These are phyloP conservation scores for Telfairia occidentalis DNA, from an alignment of 331 rosid species.

Conservation along the genomic window DNA sequence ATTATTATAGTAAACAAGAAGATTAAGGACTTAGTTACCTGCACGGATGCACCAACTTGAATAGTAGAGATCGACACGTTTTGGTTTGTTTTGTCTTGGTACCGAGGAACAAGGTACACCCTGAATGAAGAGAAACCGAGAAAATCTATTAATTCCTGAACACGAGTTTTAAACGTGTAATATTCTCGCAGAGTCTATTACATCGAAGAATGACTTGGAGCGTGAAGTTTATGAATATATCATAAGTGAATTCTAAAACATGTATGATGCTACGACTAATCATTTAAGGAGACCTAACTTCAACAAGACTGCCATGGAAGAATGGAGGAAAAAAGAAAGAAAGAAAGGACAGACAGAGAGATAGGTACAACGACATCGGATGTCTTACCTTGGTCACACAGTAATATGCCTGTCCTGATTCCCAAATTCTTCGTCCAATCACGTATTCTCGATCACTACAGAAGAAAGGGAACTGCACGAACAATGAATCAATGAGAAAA, in stretches of 20 bases:
- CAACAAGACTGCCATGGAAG: not conserved
- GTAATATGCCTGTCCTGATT: slow-evolving; percentile 52
- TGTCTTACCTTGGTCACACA: slow-evolving; percentile 77
- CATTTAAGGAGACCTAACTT: not conserved
- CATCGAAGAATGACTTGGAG: not conserved
- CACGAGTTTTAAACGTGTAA: not conserved
- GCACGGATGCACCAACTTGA: slow-evolving; percentile 95
- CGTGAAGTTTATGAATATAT: not conserved
- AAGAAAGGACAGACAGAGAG: not conserved
- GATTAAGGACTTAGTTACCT: slow-evolving; percentile 32
- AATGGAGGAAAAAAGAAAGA: not conserved
- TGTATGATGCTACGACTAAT: not conserved
- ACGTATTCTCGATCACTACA: slow-evolving; percentile 90
- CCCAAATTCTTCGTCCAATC: slow-evolving; percentile 94
- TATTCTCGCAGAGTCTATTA: not conserved
- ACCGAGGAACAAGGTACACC: slow-evolving; percentile 72
- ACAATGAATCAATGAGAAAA: slow-evolving; percentile 11
- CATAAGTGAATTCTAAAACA: not conserved
- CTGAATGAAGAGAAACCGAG: slow-evolving; percentile 33
- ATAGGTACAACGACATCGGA: not conserved
- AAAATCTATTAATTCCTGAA: slow-evolving; percentile 14
- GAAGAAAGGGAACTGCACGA: slow-evolving; percentile 86
- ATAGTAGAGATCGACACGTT: slow-evolving; percentile 75
- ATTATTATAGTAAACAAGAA: not conserved
- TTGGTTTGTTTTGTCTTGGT: slow-evolving; percentile 75